Base-by-base conservation (phyloP, 2,329 filamentous ascomycete genomes). In the Fusarium burgessii region DNA sequence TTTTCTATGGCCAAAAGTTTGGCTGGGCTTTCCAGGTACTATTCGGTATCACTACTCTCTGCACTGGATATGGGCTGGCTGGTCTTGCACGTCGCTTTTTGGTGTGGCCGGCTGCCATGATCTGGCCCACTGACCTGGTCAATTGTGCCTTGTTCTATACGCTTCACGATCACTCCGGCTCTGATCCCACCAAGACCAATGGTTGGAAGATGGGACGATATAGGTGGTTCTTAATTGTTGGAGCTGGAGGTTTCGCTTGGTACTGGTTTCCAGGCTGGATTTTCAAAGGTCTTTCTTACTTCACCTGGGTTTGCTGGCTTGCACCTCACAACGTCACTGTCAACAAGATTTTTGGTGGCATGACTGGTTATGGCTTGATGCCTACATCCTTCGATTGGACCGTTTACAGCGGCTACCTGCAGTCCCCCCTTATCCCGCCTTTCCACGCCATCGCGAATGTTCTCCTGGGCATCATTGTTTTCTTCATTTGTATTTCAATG, bases 181-280 rank as follows among this genome's bases (percentile, higher is more conserved):
- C 83, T 9, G 82, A 88, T 70, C 85, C 87, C 3, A 76, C 81
- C 49, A 85, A 84, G 58, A 84, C 84, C 27, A 85, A 83, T 73
- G 90, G 90, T 45, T 92, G 91, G 90, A 84, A 76, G 36, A 85
- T 92, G 51, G 86, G 88, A n/a, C 86, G 89, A 55, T 91, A 90
- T 78, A 85, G 84, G 68, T 88, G 88, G 77, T 92, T 92, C 80
- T 75, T 90, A 59, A 86, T 86, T 70, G 82, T 90, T 38, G 87
- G 87, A 70, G 75, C 80, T 29, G 85, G 80, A 20, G 84, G 86
- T 27, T 85, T 85, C 63, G 76, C 84, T 40, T 86, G 87, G 87
- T 89, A 89, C 72, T 90, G 87, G 85, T 85, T 90, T 72, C 89
- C 89, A 0, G 88, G 88, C 7, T 89, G 87, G 76, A 86, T 92